Base-by-base conservation (phyloP, 352 stramenopile genomes). In the Globisporangium iwayamae region DNA sequence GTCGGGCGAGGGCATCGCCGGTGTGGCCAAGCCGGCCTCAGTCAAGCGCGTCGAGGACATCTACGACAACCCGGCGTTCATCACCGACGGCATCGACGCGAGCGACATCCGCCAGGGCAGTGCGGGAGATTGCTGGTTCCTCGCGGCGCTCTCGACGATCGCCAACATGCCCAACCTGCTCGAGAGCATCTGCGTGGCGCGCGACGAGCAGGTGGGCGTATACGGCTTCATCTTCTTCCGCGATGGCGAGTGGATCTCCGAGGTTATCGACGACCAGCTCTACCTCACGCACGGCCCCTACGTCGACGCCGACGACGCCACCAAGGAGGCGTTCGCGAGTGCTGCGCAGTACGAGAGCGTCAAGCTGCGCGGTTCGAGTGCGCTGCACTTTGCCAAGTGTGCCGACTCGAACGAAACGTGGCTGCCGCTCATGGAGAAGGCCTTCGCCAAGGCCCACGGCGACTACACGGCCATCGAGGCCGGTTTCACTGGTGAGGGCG, bases 381-480 rank as follows among this genome's bases (percentile, higher is more conserved):
- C 73, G 39, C 70, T 81, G 18, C 65, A 74, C 56, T 81, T 74
- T 60, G 68, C 70, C 22, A 72, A 74, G 30, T 81, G 69, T 39
- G 70, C 61, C 30, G 73, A 73, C 56, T 83, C 74, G 41, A 79
- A 87, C 62, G 85, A 94, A 66, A 74, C 91, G 39, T 96, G 88
- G 88, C 74, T 88, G 11, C 74, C 83, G 47, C 67, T 95, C 13
- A 51, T 96, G 22, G 88, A 96, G 68, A 96, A 96, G 66, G 86
- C 86, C n/a, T 94, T 89, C 65, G 83, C 88, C 11, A 95, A 95
- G 62, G 79, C 76, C 39, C 82, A 83, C 58, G 86, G 88, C 20
- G 79, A 77, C 64, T 96, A 95, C 75, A 67, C 68, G 13, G 62
- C 70, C n/a, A 75, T 95, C 46, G 72, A 87, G 41, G 77, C 74